phyloP scores from a whole-genome alignment of 176 grass and related monocot genomes.

The Oryza meridionalis region DNA sequence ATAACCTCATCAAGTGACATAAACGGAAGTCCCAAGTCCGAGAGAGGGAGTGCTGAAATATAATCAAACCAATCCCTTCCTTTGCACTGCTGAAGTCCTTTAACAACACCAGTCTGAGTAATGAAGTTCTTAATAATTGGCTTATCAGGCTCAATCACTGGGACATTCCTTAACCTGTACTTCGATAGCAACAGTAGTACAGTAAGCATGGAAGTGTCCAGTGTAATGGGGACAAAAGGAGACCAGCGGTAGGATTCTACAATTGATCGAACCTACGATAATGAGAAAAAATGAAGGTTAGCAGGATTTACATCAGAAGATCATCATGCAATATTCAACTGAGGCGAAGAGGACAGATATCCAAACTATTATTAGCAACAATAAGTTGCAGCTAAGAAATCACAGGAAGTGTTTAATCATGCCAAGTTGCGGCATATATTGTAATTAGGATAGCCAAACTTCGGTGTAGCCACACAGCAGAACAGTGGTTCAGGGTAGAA shows the following conservation, averaged over 20 bases:
- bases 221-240: slow-evolving; percentile 78
- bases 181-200: slow-evolving; percentile 92
- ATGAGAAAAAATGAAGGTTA: slow-evolving; percentile 16
- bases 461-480: neutral
- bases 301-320: slow-evolving; percentile 22
- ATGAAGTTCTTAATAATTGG: slow-evolving; percentile 89
- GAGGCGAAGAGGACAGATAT: neutral
- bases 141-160: slow-evolving; percentile 72
- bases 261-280: slow-evolving; percentile 71
- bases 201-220: slow-evolving; percentile 78
- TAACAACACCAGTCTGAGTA: slow-evolving; percentile 77
- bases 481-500: neutral
- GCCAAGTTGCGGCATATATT: neutral
- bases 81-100: slow-evolving; percentile 81
- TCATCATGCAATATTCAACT: slow-evolving; percentile 7
- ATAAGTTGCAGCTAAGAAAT: neutral
- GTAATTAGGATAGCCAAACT: neutral
- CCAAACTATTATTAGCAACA: slow-evolving; percentile 19
- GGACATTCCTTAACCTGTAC: slow-evolving; percentile 91
- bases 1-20: slow-evolving; percentile 86
- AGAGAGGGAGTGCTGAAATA: slow-evolving; percentile 71
- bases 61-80: slow-evolving; percentile 99
- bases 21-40: slow-evolving; percentile 95
- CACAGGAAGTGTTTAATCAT: neutral
- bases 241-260: slow-evolving; percentile 66